phyloP scores from a whole-genome alignment of 2,329 filamentous ascomycete genomes.

The Gliomastix tumulicola region DNA sequence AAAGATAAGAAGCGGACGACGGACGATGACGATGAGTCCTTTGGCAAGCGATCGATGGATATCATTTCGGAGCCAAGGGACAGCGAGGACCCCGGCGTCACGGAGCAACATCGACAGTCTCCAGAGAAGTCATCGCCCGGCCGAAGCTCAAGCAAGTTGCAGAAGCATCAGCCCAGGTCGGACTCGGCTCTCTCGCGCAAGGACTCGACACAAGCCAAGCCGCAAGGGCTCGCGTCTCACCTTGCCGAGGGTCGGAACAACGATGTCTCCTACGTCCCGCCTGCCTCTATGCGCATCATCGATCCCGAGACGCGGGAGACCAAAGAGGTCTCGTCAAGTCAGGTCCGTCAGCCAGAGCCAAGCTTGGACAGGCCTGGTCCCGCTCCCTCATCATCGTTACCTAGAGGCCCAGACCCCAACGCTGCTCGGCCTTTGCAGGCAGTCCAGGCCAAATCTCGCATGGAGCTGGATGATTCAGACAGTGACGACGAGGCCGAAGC shows the following conservation, averaged over 20 bases:
- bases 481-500: constrained; percentile 43
- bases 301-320: constrained; percentile 41
- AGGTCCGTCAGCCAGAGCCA: constrained; percentile 28
- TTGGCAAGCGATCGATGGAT: constrained; percentile 58
- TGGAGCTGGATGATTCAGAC: constrained; percentile 67
- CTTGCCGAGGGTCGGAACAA: constrained; percentile 39
- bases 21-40: constrained; percentile 53
- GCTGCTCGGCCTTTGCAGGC: constrained; percentile 42
- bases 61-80: constrained; percentile 33
- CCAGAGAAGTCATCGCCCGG: constrained; percentile 44
- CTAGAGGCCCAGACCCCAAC: too few species aligned
- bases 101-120: too few species aligned
- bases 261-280: constrained; percentile 48
- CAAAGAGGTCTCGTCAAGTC: constrained; percentile 23
- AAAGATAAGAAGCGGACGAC: constrained; percentile 52
- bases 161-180: constrained; percentile 54
- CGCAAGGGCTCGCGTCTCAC: constrained; percentile 16
- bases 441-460: constrained; percentile 45
- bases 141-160: constrained; percentile 59
- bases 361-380: constrained; percentile 10
- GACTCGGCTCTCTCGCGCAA: constrained; percentile 40
- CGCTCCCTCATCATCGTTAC: too few species aligned
- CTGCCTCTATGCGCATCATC: constrained; percentile 52
- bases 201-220: constrained; percentile 1
- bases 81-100: constrained; percentile 29